These are phyloP conservation scores for Penicillium canariense DNA, from an alignment of 495 filamentous ascomycete genomes.

Conservation along the genomic window DNA sequence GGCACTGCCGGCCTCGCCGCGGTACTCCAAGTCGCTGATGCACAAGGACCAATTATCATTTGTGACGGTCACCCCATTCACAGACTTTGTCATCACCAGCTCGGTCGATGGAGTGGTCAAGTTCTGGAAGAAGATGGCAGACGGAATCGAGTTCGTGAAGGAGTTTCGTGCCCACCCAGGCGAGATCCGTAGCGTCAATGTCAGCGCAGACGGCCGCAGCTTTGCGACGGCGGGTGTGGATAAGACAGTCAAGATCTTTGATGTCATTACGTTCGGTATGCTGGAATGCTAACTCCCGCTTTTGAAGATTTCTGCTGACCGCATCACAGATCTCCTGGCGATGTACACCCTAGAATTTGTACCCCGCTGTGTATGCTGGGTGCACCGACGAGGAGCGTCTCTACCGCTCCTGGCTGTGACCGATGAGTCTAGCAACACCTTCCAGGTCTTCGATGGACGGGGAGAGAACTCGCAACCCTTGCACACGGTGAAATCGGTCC, in stretches of 20 bases:
- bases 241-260: slow-evolving; percentile 91
- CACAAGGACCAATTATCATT: slow-evolving; percentile 92
- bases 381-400: slow-evolving; percentile 84
- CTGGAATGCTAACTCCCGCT: not conserved
- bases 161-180: slow-evolving; percentile 89
- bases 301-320: slow-evolving; percentile 14
- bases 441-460: slow-evolving; percentile 85
- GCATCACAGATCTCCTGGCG: slow-evolving; percentile 66
- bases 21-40: slow-evolving; percentile 97
- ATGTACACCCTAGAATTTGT: slow-evolving; percentile 72
- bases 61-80: slow-evolving; percentile 79
- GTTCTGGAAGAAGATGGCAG: slow-evolving; percentile 96
- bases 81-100: slow-evolving; percentile 92
- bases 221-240: slow-evolving; percentile 88
- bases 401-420: slow-evolving; percentile 87
- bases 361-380: slow-evolving; percentile 86
- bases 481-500: slow-evolving; percentile 70
- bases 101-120: slow-evolving; percentile 93
- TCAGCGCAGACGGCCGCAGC: slow-evolving; percentile 86
- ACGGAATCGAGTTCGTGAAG: slow-evolving; percentile 95
- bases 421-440: slow-evolving; percentile 65
- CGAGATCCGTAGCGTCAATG: slow-evolving; percentile 77
- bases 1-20: slow-evolving; percentile 75
- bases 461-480: slow-evolving; percentile 73
- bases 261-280: slow-evolving; percentile 85